Evolutionary conservation across 345 rosid genomes (phyloP).

Genomic region (Litchi chinensis): DNA sequence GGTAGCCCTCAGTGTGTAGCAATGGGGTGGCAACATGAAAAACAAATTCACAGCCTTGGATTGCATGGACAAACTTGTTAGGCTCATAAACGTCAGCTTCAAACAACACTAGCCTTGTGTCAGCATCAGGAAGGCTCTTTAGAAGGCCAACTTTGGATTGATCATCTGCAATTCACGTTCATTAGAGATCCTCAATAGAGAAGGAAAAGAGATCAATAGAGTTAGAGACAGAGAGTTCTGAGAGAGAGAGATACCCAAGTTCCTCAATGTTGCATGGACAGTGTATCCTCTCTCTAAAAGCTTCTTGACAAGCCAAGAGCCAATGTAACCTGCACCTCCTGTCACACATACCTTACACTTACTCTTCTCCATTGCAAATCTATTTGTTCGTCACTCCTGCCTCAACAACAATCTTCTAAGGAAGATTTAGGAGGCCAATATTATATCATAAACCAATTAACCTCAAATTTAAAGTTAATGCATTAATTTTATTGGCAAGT

Average conservation of each 20-base stretch:
- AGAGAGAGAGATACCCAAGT: conserved; percentile 19
- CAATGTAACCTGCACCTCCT: conserved; percentile 42
- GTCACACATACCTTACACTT: conserved; percentile 44
- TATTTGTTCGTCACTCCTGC: too few relatives aligned
- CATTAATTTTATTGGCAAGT: not conserved
- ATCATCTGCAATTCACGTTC: conserved; percentile 17
- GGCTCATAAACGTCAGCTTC: conserved; percentile 36
- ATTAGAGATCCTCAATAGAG: not conserved
- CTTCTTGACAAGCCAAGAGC: conserved; percentile 36
- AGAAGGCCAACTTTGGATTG: conserved; percentile 29
- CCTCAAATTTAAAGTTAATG: not conserved
- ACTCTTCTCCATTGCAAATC: conserved; percentile 29
- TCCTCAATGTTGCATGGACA: conserved; percentile 42
- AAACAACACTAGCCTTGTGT: conserved; percentile 30
- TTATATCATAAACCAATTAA: not conserved
- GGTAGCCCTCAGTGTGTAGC: conserved; percentile 4
- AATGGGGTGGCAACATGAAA: conserved; percentile 38
- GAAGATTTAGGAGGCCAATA: not conserved
- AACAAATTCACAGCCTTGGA: conserved; percentile 33
- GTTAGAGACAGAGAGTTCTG: not conserved
- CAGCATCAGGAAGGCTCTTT: conserved; percentile 31
- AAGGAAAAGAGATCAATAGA: not conserved
- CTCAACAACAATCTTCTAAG: not conserved
- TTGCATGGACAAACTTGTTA: conserved; percentile 27
- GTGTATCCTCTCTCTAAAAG: conserved; percentile 38